Conservation (phyloP, 164 flowering plant species). For the Nymphaea colorata region DNA sequence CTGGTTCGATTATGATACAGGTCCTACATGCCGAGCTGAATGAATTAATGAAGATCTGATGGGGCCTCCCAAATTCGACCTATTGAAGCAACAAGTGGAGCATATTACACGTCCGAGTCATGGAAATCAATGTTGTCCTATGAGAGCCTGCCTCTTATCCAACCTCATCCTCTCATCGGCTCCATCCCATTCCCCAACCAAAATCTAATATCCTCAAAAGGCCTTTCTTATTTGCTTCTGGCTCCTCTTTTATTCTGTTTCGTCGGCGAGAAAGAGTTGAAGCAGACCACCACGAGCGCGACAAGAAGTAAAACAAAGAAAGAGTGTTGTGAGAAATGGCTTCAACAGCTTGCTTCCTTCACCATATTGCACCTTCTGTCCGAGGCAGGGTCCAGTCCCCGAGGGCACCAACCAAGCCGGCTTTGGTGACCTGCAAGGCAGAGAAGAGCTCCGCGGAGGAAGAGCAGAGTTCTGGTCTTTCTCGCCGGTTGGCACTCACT, state of each 20-base stretch:
- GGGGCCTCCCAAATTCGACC: too few species aligned
- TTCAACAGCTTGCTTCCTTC: slow-evolving; percentile 83
- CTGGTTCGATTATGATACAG: too few species aligned
- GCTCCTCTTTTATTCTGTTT: not conserved
- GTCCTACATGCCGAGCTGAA: too few species aligned
- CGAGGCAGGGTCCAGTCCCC: slow-evolving; percentile 20
- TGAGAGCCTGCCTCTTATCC: not conserved
- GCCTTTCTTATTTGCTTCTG: not conserved
- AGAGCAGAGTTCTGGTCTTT: slow-evolving; percentile 20
- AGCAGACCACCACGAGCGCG: not conserved
- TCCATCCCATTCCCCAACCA: not conserved
- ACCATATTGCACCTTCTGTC: slow-evolving; percentile 56
- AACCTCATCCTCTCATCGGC: not conserved
- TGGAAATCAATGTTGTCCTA: not conserved
- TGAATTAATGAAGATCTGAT: too few species aligned
- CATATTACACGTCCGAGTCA: not conserved
- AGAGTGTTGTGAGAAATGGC: slow-evolving; percentile 8
- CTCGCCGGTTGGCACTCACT: slow-evolving; percentile 79
- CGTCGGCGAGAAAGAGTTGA: too few species aligned
- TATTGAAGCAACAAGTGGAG: too few species aligned
- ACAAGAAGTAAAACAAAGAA: not conserved
- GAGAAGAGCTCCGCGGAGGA: slow-evolving; percentile 39
- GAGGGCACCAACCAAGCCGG: slow-evolving; percentile 21
- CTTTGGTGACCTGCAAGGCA: slow-evolving; percentile 34
- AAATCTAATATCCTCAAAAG: not conserved